Percentiles rank a stretch among this genome's conserved stretches.
These are phyloP conservation scores for Tuber umbilicatum DNA, from an alignment of 495 filamentous ascomycete species.

Conservation along the genomic window DNA sequence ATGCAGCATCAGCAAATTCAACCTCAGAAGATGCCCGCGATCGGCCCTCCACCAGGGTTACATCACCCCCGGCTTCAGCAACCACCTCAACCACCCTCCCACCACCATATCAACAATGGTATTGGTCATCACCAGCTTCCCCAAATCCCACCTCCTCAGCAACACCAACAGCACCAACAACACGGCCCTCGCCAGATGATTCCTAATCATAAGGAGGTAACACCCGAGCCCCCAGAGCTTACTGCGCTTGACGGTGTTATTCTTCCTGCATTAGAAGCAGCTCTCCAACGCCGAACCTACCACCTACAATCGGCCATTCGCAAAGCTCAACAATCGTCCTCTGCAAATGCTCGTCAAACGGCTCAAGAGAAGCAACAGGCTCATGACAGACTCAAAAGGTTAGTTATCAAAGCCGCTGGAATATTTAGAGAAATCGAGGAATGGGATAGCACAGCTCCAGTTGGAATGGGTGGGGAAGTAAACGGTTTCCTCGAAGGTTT, in stretches of 20 bases:
- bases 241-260: conserved; percentile 71
- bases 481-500: conserved; percentile 81
- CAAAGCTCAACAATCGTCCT: conserved; percentile 42
- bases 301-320: conserved; percentile 52
- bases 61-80: conserved; percentile 34
- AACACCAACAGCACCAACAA: conserved; percentile 14
- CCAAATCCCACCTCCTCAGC: conserved; percentile 17
- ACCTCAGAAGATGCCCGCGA: conserved; percentile 23
- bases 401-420: conserved; percentile 67
- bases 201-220: conserved; percentile 20
- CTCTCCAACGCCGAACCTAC: conserved; percentile 70
- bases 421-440: conserved; percentile 82
- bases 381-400: conserved; percentile 71
- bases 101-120: conserved; percentile 15
- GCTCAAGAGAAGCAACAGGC: conserved; percentile 63
- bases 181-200: conserved; percentile 6
- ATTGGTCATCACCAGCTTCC: conserved; percentile 34
- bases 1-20: conserved; percentile 34
- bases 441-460: conserved; percentile 71
- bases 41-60: conserved; percentile 36
- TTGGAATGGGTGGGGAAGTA: conserved; percentile 87
- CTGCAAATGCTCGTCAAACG: conserved; percentile 33
- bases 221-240: conserved; percentile 35
- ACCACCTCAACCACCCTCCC: conserved; percentile 32
- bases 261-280: conserved; percentile 81